phyloP scores from a whole-genome alignment of 805 yeast species.

The Kodamaea nitidulidarum region DNA sequence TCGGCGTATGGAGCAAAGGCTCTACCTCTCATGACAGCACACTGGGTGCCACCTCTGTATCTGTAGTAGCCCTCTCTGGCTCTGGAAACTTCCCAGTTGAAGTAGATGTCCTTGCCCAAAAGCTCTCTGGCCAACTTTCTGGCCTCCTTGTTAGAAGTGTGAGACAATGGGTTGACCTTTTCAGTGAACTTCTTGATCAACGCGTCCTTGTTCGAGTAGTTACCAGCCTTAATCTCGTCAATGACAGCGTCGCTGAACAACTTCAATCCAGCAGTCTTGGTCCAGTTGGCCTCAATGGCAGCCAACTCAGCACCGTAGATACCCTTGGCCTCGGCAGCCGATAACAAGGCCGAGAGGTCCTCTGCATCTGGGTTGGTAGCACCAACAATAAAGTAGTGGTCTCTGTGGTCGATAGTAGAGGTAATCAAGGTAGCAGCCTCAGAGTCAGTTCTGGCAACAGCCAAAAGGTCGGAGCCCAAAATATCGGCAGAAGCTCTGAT shows the following conservation, averaged over 20 bases:
- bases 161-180: constrained; percentile 70
- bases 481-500: constrained; percentile 95
- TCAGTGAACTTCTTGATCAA: constrained; percentile 62
- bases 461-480: constrained; percentile 77
- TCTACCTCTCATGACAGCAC: constrained; percentile 95
- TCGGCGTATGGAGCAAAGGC: constrained; percentile 94
- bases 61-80: constrained; percentile 97
- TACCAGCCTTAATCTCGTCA: constrained; percentile 67
- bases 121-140: constrained; percentile 68
- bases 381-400: constrained; percentile 89
- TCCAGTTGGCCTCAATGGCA: constrained; percentile 78
- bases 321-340: constrained; percentile 76
- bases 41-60: constrained; percentile 93
- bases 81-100: constrained; percentile 93
- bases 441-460: constrained; percentile 94
- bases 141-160: constrained; percentile 76
- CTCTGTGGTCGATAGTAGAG: constrained; percentile 90
- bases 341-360: constrained; percentile 72
- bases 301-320: constrained; percentile 67
- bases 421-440: constrained; percentile 96
- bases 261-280: constrained; percentile 74
- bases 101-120: constrained; percentile 77
- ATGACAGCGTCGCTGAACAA: constrained; percentile 88
- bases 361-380: constrained; percentile 79
- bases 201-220: constrained; percentile 54